Percentiles rank a stretch among this genome's conserved stretches.
Evolutionary conservation across 2,329 filamentous ascomycete genomes (phyloP).

Genomic region (Aspergillus sclerotialis): DNA sequence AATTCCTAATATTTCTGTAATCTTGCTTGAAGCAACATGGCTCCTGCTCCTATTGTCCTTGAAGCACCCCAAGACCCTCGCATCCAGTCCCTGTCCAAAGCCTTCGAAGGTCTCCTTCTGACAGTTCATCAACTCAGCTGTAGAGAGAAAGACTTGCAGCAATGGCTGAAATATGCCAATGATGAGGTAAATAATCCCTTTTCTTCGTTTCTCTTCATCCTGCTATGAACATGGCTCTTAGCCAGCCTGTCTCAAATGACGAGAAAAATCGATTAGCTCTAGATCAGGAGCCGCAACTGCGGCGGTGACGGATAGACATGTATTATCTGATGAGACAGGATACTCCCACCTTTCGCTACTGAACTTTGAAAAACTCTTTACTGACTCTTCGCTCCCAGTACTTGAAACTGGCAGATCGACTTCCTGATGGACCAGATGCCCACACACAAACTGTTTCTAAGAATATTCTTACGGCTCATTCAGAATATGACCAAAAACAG

Average conservation of each 20-base stretch:
- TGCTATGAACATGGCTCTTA: too few relatives aligned
- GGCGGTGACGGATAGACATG: conserved; percentile 58
- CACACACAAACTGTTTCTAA: conserved; percentile 23
- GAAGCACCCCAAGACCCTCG: conserved; percentile 27
- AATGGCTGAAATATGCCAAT: conserved; percentile 30
- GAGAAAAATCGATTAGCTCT: conserved; percentile 64
- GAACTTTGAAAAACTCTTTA: conserved; percentile 9
- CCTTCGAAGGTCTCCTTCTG: conserved; percentile 37
- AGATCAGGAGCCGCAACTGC: conserved; percentile 66
- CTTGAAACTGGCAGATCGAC: conserved; percentile 24
- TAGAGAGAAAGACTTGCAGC: conserved; percentile 33
- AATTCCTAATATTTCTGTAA: too few relatives aligned
- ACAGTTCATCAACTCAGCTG: conserved; percentile 32
- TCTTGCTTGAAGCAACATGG: too few relatives aligned
- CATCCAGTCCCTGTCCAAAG: conserved; percentile 30
- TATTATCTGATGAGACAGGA: conserved; percentile 49
- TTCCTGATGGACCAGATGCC: conserved; percentile 22
- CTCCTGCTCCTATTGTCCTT: conserved; percentile 22
- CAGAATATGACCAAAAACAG: conserved; percentile 47
- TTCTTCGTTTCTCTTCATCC: conserved; percentile 3
- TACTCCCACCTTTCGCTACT: conserved; percentile 10
- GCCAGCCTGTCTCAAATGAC: conserved; percentile 35
- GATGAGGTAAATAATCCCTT: conserved; percentile 30
- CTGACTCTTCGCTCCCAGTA: conserved; percentile 28
- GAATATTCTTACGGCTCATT: conserved; percentile 23